These are phyloP conservation scores for Cordyceps militaris DNA, from an alignment of 2,329 filamentous ascomycete species.

Conservation along the genomic window DNA sequence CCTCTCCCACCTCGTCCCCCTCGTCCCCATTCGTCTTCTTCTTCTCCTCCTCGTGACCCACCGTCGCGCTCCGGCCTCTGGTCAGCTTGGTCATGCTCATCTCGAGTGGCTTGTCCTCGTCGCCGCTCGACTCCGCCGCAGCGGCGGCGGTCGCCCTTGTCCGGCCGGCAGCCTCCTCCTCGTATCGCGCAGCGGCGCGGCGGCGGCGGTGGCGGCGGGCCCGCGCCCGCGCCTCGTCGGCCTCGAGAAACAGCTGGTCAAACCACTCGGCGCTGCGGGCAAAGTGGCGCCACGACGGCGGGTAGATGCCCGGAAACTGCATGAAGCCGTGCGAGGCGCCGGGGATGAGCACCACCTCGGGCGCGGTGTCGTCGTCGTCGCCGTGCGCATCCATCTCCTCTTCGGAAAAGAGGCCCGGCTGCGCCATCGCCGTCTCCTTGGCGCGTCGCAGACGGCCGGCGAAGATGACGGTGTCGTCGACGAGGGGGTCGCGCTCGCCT, in stretches of 20 bases:
- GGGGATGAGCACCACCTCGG: slow-evolving; percentile 74
- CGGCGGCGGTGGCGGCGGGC: slow-evolving; percentile 21
- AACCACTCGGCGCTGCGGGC: slow-evolving; percentile 76
- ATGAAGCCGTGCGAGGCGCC: slow-evolving; percentile 91
- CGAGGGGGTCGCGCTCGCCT: slow-evolving; percentile 87
- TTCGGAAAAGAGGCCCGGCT: slow-evolving; percentile 10
- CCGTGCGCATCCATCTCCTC: slow-evolving; percentile 11
- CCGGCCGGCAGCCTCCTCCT: background rate
- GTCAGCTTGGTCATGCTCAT: slow-evolving; percentile 58
- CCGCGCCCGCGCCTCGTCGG: slow-evolving; percentile 26
- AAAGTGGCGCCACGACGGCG: slow-evolving; percentile 84
- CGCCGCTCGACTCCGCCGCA: slow-evolving; percentile 57
- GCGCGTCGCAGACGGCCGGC: slow-evolving; percentile 80
- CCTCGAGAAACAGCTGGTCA: slow-evolving; percentile 60
- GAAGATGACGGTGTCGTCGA: slow-evolving; percentile 96
- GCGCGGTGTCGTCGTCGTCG: slow-evolving; percentile 29
- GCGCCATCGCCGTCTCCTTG: slow-evolving; percentile 49
- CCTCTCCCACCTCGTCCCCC: background rate
- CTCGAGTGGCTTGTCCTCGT: slow-evolving; percentile 76
- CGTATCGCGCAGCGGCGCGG: too few relatives aligned
- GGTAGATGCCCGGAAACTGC: slow-evolving; percentile 83
- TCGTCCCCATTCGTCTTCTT: background rate
- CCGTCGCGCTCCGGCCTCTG: slow-evolving; percentile 22
- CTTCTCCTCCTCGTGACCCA: background rate
- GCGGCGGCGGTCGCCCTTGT: background rate